Evolutionary conservation across 2,329 filamentous ascomycete species (phyloP).

Genomic region (Dothideomycetidae sp.): DNA sequence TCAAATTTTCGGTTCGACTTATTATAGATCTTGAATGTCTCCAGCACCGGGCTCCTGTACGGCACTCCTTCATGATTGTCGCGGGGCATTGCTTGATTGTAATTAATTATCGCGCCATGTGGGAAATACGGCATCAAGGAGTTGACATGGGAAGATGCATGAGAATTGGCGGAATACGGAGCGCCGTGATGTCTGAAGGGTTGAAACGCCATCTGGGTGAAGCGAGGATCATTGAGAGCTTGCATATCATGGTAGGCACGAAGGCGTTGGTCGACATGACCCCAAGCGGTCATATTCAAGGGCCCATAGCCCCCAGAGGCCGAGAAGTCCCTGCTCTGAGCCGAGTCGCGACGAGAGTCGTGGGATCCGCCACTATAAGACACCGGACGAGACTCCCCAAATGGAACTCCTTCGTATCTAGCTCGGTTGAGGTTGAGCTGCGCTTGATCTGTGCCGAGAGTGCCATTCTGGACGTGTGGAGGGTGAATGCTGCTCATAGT

Average conservation of each 20-base stretch:
- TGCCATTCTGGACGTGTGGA: not conserved
- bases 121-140: constrained; percentile 22
- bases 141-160: constrained; percentile 19
- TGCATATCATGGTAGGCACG: constrained; percentile 8
- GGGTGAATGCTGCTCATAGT: not conserved
- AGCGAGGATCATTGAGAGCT: constrained; percentile 1
- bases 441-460: constrained; percentile 2
- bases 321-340: constrained; percentile 28
- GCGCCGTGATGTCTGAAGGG: constrained; percentile 24
- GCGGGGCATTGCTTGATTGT: not conserved
- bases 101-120: constrained; percentile 1
- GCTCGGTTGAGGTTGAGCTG: not conserved
- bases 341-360: constrained; percentile 8
- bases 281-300: constrained; percentile 28
- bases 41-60: constrained; percentile 55
- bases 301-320: constrained; percentile 17
- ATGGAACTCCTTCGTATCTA: not conserved
- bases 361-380: constrained; percentile 1
- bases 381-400: not conserved
- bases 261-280: constrained; percentile 17
- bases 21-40: constrained; percentile 63
- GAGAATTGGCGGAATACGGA: constrained; percentile 21
- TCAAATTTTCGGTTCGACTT: constrained; percentile 66
- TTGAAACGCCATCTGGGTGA: constrained; percentile 21
- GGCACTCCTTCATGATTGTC: constrained; percentile 22